Evolutionary conservation across 2,329 filamentous ascomycete species (phyloP).

Genomic region (Periglandula ipomoeae): DNA sequence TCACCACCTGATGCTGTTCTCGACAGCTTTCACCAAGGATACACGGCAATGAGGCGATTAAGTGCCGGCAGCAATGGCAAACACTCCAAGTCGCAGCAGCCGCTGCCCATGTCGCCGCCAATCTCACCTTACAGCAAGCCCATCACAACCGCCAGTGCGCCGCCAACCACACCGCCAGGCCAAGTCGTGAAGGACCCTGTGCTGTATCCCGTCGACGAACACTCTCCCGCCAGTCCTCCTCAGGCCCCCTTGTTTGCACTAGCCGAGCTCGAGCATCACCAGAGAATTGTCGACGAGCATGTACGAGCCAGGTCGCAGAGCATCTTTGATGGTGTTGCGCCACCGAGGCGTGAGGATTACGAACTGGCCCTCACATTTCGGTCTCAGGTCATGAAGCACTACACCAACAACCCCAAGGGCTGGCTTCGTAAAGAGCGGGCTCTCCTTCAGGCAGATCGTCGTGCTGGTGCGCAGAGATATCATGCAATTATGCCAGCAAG

Average conservation of each 20-base stretch:
- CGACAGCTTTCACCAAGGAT: conserved; percentile 39
- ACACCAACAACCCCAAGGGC: conserved; percentile 29
- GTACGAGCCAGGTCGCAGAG: conserved; percentile 32
- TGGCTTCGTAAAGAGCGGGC: conserved; percentile 45
- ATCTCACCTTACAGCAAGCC: conserved; percentile 40
- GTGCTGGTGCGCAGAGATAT: conserved; percentile 28
- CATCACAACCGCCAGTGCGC: conserved; percentile 23
- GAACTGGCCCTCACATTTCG: conserved; percentile 42
- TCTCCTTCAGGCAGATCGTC: conserved; percentile 38
- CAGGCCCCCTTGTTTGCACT: conserved; percentile 42
- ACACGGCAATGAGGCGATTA: conserved; percentile 6
- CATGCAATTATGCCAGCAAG: conserved; percentile 36
- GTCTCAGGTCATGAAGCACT: conserved; percentile 41
- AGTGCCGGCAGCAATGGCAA: conserved; percentile 16
- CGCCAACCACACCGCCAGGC: conserved; percentile 18
- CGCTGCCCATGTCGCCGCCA: conserved; percentile 45
- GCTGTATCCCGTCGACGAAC: conserved; percentile 43
- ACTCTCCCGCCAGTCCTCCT: conserved; percentile 27
- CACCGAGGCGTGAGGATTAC: conserved; percentile 45
- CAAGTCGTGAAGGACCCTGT: conserved; percentile 43
- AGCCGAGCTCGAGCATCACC: conserved; percentile 30
- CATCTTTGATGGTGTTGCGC: conserved; percentile 33
- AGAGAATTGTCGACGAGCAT: conserved; percentile 41
- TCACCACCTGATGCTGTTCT: conserved; percentile 50
- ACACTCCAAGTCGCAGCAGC: conserved; percentile 21